Percentiles rank a stretch among this genome's conserved stretches.
Conservation (phyloP, 2,329 filamentous ascomycete genomes). For the Trichoderma sp. region DNA sequence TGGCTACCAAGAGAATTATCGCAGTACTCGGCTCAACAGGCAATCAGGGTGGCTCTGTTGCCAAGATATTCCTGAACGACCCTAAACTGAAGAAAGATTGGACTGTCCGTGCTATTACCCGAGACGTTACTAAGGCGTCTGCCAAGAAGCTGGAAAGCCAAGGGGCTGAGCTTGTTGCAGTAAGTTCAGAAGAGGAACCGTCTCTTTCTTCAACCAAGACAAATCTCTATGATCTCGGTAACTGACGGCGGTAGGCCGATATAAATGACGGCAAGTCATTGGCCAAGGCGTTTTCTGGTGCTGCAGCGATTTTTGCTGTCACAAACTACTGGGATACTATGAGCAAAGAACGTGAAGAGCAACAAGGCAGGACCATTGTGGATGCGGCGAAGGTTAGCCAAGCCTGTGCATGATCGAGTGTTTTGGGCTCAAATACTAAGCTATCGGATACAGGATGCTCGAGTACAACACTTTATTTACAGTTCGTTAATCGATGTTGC, state of each 20-base stretch:
- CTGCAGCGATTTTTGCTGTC: neutral
- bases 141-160: neutral
- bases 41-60: too few species aligned
- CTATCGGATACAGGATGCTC: too few species aligned
- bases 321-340: slow-evolving; percentile 1
- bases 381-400: neutral
- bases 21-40: too few species aligned
- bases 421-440: too few species aligned
- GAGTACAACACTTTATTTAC: too few species aligned
- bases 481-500: too few species aligned
- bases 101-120: neutral
- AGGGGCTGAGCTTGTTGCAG: neutral
- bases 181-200: neutral
- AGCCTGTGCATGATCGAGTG: neutral
- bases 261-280: neutral
- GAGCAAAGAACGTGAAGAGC: neutral
- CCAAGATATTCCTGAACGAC: neutral
- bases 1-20: too few species aligned
- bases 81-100: neutral
- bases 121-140: neutral
- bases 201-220: neutral
- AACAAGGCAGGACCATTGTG: neutral
- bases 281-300: neutral
- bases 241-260: neutral
- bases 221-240: too few species aligned